A percentile compares a stretch with the other conserved stretches of the same genome.
These are phyloP conservation scores for Cicer bijugum DNA, from an alignment of 306 rosid genomes.

Conservation along the genomic window DNA sequence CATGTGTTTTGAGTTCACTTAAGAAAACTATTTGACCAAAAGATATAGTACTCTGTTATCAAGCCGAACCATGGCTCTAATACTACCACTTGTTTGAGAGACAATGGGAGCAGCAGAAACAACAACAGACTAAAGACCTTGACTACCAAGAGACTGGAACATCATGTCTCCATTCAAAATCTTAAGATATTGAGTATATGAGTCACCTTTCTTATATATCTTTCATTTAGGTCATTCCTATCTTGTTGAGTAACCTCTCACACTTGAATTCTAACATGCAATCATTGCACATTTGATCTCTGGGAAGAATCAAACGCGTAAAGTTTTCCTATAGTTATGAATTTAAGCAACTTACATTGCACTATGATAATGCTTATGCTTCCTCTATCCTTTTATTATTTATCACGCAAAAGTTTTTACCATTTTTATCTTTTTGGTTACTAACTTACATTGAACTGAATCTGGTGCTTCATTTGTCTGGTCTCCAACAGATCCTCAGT, in stretches of 20 bases:
- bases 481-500: constrained; percentile 61
- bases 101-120: no score
- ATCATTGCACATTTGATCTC: constrained; percentile 26
- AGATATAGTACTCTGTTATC: no score
- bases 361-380: not conserved
- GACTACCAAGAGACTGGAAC: no score
- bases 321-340: not conserved
- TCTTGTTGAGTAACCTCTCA: no score
- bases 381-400: constrained; percentile 31
- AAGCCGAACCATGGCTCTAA: no score
- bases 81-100: no score
- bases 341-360: not conserved
- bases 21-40: not conserved
- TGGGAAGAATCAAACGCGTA: not conserved
- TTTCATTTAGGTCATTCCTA: no score
- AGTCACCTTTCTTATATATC: no score
- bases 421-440: constrained; percentile 1
- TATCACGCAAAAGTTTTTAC: not conserved
- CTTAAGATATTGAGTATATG: no score
- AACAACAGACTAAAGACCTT: no score
- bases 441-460: constrained; percentile 36
- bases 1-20: constrained; percentile 18
- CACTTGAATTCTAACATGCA: no score
- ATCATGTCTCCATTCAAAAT: no score
- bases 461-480: constrained; percentile 31